Base-by-base conservation (phyloP, 164 flowering plant species). In the Dillenia turbinata region DNA sequence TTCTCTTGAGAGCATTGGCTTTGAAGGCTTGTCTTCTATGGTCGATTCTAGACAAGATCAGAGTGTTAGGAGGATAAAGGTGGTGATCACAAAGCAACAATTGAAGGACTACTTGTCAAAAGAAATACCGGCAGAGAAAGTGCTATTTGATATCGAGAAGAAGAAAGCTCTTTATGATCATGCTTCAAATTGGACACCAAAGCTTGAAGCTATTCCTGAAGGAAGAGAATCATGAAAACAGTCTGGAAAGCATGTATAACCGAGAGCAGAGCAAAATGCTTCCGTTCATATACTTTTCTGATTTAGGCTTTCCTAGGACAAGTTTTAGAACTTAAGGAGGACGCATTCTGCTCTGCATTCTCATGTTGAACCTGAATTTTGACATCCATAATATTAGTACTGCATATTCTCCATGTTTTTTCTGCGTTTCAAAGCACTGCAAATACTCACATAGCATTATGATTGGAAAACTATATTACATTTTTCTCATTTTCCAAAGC, bases 11-110 rank as follows among this genome's bases (percentile, higher is more conserved):
- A 12, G 49, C 16, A 17, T 2, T 5, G 12, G 12, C 40, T 5
- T 50, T 56, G 13, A 56, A 11, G 26, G 46, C 14, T 10, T n/a
- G 33, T 45, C 59, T n/a, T 13, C 13, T 9, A 17, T 10, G 10
- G 49, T 12, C 9, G 49, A 47, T 13, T 12, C 43, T 0, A 63
- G 54, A 47, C 10, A n/a, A 10, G 9, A 60, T 8, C 53, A 47
- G 10, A 57, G 60, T n/a, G 33, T 56, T 12, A 80, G 51, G 69
- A 73, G 78, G 61, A 75, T 83, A 4, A 80, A 75, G 49, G 59
- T 83, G 46, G 65, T 80, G 12, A 67, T 84, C n/a, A 78, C 86
- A 13, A 84, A 72, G 66, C 70, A 76, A 49, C 80, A 84, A 69
- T 79, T 84, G 45, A 71, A 75, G 45, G 70, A 71, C 48, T 62